Evolutionary conservation across 2,329 filamentous ascomycete species (phyloP), one percentile per base, ranked within the genome.

Genomic region (Neofusicoccum cordaticola): DNA sequence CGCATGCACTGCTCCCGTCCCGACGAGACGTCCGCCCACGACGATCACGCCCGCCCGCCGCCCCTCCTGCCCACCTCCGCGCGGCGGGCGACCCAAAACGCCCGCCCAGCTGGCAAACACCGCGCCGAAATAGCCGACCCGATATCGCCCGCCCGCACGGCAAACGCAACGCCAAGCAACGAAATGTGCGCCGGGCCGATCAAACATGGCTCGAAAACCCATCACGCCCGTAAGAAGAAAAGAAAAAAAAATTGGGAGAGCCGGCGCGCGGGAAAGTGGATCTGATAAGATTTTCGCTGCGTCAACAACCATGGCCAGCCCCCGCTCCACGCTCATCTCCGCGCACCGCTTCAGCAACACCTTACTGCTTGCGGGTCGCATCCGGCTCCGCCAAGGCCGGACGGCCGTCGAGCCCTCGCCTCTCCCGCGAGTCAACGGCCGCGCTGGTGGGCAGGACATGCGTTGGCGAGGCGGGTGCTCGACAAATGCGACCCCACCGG

Each of bases 221-320:
- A 27, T 22, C 9, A 13, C 19, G 17, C 9, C n/a, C 45, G 7
- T 13, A 19, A 41, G 27, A 41, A 12, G 13, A 6, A 42, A 5
- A 31, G 27, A 22, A 22, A 3, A 22, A 22, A 22, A 22, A 22
- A 22, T 22, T 22, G 19, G 19, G 19, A 22, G 3, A 2, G 19
- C 19, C 19, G 19, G 19, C 19, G 27, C 41, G 17, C 37, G 56
- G 41, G 4, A 37, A 8, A 27, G 57, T 61, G 57, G 42, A 61
- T 61, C 57, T 61, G 57, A 61, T 61, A 48, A 61, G 57, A 61
- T 61, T 61, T 11, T 19, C 45, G 17, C 27, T 15, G 37, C 52
- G 39, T 57, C 52, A 44, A 57, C 39, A 31, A 19, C 37, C 52
- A 34, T 44, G 52, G 5, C 27, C 27, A 31, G 27, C 27, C 27